Conservation (phyloP, 208 protist genomes). For the Lotmaria passim region DNA sequence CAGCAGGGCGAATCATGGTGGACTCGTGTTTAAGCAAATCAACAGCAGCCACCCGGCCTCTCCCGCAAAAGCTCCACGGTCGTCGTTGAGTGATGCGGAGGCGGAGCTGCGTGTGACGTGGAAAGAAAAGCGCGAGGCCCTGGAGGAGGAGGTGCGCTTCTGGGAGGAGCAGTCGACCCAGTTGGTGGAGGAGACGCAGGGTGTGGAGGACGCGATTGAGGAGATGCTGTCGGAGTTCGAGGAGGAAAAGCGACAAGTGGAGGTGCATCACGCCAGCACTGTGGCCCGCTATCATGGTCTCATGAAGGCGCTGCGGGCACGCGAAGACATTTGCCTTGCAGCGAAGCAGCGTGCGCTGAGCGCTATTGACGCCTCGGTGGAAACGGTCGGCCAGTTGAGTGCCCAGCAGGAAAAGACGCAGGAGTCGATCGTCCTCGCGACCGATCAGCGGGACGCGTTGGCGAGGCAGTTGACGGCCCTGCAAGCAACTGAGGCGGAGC, state of each 20-base stretch:
- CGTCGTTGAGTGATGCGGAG: neutral
- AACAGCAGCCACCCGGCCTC: neutral
- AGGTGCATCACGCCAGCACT: constrained; percentile 23
- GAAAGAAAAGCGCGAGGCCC: constrained; percentile 18
- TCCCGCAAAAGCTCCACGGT: neutral
- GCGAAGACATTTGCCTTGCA: constrained; percentile 42
- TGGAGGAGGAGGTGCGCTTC: constrained; percentile 24
- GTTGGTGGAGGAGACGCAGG: constrained; percentile 21
- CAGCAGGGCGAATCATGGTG: neutral
- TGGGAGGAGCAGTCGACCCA: constrained; percentile 20
- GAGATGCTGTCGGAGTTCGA: constrained; percentile 36
- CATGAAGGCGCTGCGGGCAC: constrained; percentile 26
- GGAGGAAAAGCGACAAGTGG: constrained; percentile 20
- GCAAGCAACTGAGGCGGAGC: constrained; percentile 25
- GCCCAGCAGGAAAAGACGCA: constrained; percentile 41
- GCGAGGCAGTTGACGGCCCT: constrained; percentile 23
- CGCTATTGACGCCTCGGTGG: constrained; percentile 30
- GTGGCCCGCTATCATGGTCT: constrained; percentile 23
- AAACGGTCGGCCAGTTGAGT: constrained; percentile 28
- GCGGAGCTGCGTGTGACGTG: constrained; percentile 19
- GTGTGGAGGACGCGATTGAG: constrained; percentile 38
- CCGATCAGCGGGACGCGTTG: constrained; percentile 44
- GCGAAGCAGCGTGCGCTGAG: constrained; percentile 47
- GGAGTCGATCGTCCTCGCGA: constrained; percentile 68
- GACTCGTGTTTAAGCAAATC: neutral